Evolutionary conservation across 2,329 filamentous ascomycete species (phyloP), one percentile per base, ranked within the genome.

Genomic region (Hirsutella rhossiliensis): DNA sequence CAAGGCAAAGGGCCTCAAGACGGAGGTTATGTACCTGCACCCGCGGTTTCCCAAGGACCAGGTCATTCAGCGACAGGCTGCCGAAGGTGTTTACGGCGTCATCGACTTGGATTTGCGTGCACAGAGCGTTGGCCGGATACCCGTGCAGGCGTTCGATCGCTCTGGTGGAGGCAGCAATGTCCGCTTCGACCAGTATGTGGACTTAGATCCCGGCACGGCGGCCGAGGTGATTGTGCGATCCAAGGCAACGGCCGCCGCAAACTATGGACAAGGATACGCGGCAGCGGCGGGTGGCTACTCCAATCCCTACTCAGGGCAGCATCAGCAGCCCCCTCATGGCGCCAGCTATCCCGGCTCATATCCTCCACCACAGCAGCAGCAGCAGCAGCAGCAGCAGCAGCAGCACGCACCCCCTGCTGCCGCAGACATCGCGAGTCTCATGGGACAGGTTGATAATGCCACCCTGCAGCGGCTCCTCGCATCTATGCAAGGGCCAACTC

Each of bases 21-120:
- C 82, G 13, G 84, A 94, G 54, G 80, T 88, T 18, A 81, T 95
- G 64, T 83, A 84, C 52, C 69, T 96, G 39, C 83, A 81, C 44
- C 80, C 87, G 28, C 79, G 84, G 19, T 78, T 94, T 39, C 77
- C 84, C 17, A 80, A 89, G 48, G 78, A 83, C 31, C 77, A 82
- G 5, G 80, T 95, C n/a, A 78, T 96, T 43, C 81, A 87, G 52
- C 76, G 85, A 43, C 87, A 95, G 58, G 85, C 94, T 32, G 68
- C 89, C 11, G 89, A 97, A 61, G 90, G 92, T 17, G 90, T 96
- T 1, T 75, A 86, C 42, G 90, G 84, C 9, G 84, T 96, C 13
- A 80, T 87, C 5, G 82, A 87, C 54, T 73, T 97, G 13, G 80
- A 84, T 47, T 70, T 78, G 42, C 69, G 72, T 39, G 77, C 86